Conservation (phyloP, 495 filamentous ascomycete genomes). For the Neurospora hispaniola region DNA sequence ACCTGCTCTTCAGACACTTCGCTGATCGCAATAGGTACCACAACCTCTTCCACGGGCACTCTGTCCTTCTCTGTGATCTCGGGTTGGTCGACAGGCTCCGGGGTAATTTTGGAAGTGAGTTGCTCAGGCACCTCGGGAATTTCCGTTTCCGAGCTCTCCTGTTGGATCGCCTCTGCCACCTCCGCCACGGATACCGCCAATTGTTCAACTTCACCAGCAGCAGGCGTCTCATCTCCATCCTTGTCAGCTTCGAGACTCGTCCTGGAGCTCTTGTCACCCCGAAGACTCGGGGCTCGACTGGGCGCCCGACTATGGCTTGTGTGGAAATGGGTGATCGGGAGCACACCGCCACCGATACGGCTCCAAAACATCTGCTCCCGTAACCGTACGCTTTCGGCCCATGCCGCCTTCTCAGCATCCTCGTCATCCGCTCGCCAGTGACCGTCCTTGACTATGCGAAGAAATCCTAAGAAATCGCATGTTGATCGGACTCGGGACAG, state of each 20-base stretch:
- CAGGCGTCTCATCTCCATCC: not conserved
- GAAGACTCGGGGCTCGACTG: slow-evolving; percentile 16
- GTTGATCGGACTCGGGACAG: slow-evolving; percentile 71
- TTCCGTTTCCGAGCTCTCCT: not conserved
- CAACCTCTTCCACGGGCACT: not conserved
- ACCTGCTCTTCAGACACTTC: not conserved
- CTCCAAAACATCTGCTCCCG: slow-evolving; percentile 96
- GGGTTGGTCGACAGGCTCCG: not conserved
- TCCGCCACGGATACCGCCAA: not conserved
- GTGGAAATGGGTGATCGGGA: slow-evolving; percentile 43
- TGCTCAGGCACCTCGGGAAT: not conserved
- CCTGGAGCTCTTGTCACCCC: slow-evolving; percentile 18
- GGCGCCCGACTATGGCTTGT: slow-evolving; percentile 4
- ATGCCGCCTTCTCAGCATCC: slow-evolving; percentile 71
- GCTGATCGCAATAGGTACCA: not conserved
- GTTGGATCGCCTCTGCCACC: not conserved
- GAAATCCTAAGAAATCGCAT: slow-evolving; percentile 85
- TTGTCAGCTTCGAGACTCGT: slow-evolving; percentile 15
- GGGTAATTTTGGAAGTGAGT: not conserved
- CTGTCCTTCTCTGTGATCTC: not conserved
- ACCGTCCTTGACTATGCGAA: slow-evolving; percentile 82
- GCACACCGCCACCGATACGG: slow-evolving; percentile 75
- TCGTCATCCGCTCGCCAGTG: slow-evolving; percentile 69
- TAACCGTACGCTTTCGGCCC: slow-evolving; percentile 85
- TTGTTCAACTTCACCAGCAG: not conserved